Percentiles rank a stretch among this genome's conserved stretches.
Conservation (phyloP, 1,284 basidiomycete genomes). For the Omphalotus olearius region DNA sequence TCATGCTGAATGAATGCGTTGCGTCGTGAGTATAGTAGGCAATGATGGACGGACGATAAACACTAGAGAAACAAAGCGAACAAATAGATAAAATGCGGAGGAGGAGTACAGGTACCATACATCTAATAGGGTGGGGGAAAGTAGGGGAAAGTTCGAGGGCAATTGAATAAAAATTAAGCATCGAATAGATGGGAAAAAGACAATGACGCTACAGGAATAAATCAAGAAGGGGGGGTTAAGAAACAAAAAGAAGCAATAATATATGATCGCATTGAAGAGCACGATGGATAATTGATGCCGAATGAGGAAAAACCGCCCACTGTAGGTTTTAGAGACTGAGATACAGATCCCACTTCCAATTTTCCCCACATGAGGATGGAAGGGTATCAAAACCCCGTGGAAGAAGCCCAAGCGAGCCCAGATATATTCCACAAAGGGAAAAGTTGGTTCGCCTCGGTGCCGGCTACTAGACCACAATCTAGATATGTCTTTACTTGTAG, state of each 20-base stretch:
- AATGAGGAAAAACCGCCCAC: neutral
- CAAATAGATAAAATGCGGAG: constrained; percentile 2
- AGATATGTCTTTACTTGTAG: no score
- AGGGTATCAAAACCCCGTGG: neutral
- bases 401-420: neutral
- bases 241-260: no score
- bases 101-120: constrained; percentile 9
- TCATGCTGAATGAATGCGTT: no score
- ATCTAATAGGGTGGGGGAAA: no score
- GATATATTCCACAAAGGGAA: constrained; percentile 1
- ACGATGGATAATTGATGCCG: no score
- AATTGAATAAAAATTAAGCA: neutral
- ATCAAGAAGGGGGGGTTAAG: neutral
- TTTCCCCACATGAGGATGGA: no score
- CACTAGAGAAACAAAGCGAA: constrained; percentile 6
- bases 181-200: no score
- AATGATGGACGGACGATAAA: neutral
- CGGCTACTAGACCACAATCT: no score
- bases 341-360: neutral
- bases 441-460: neutral
- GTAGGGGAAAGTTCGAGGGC: neutral
- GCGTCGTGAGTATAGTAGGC: neutral
- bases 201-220: neutral
- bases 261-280: no score
- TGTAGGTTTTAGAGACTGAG: no score